Base-by-base conservation (phyloP, 306 rosid species). In the Fragaria vesca region DNA sequence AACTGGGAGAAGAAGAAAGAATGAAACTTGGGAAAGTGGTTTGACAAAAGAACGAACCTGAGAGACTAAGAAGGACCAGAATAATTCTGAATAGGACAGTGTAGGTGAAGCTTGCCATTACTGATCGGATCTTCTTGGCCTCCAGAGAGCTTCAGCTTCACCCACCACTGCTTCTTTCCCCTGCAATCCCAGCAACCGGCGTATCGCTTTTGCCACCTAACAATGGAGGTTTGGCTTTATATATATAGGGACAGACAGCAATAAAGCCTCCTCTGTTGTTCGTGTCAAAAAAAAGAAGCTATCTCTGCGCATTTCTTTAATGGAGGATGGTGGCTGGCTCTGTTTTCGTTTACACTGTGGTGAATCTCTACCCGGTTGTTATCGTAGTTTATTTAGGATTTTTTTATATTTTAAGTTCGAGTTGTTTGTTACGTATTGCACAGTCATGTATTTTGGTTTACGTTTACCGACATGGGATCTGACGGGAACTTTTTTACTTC, bases 31-130 rank as follows among this genome's bases (percentile, higher is more conserved):
- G 76, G 76, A 46, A 70, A 47, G 62, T 42, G 58, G 40, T 55
- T 73, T 34, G 77, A 55, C 24, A 65, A 58, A 26, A 71, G 81
- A 51, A 69, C 79, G 66, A 79, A 91, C 97, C 92, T 62, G 93
- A 85, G 72, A 90, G 63, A 81, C 66, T 55, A 43, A 90, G 83
- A 81, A 87, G 77, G 85, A 83, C 57, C 72, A 87, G 81, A 45
- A 90, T 58, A 61, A 78, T 57, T 66, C 61, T 82, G 83, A 83
- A 82, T 78, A 77, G 24, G 76, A 67, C 63, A 78, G 82, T 75
- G 78, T 11, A 34, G 79, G 81, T 75, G 78, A 18, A 85, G 50
- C 12, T 78, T 66, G 91, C 81, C 75, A 82, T 86, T 63, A 21
- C 54, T 78, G 88, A 87, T 73, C 76, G 68, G 75, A 85, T 77